Evolutionary conservation across 805 yeast genomes (phyloP).

Genomic region (Cyberlindnera japonica): DNA sequence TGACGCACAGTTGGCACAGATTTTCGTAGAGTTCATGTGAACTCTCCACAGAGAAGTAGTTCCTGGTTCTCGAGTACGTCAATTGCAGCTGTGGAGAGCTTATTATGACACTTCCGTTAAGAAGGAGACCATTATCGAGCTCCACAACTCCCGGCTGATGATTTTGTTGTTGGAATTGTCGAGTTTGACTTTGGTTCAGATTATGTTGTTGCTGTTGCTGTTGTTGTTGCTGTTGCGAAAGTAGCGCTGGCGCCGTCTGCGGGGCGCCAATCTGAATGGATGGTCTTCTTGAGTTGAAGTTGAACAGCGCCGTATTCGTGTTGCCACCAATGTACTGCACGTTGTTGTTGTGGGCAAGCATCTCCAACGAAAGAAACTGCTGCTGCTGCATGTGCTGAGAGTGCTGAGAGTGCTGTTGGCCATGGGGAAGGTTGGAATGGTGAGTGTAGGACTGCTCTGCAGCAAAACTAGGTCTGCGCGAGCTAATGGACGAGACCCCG

Average conservation of each 20-base stretch:
- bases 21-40: conserved; percentile 38
- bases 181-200: conserved; percentile 3
- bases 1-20: conserved; percentile 31
- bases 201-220: conserved; percentile 3
- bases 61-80: conserved; percentile 44
- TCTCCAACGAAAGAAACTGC: conserved; percentile 5
- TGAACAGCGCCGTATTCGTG: conserved; percentile 4
- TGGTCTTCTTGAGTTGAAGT: conserved; percentile 27
- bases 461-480: conserved; percentile 72
- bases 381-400: too few relatives aligned
- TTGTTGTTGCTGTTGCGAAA: conserved; percentile 1
- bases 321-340: neutral
- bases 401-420: conserved; percentile 21
- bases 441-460: conserved; percentile 45
- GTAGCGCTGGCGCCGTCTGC: neutral
- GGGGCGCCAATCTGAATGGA: conserved; percentile 19
- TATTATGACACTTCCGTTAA: conserved; percentile 52
- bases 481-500: conserved; percentile 55
- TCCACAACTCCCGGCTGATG: conserved; percentile 24
- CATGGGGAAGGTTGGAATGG: neutral
- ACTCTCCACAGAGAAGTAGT: conserved; percentile 50
- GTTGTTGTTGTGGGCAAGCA: conserved; percentile 10
- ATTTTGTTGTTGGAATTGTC: conserved; percentile 13
- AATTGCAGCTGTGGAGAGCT: conserved; percentile 55
- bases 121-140: conserved; percentile 60